These are phyloP conservation scores for Penicillium sp. DNA, from an alignment of 2,329 filamentous ascomycete species.

Conservation along the genomic window DNA sequence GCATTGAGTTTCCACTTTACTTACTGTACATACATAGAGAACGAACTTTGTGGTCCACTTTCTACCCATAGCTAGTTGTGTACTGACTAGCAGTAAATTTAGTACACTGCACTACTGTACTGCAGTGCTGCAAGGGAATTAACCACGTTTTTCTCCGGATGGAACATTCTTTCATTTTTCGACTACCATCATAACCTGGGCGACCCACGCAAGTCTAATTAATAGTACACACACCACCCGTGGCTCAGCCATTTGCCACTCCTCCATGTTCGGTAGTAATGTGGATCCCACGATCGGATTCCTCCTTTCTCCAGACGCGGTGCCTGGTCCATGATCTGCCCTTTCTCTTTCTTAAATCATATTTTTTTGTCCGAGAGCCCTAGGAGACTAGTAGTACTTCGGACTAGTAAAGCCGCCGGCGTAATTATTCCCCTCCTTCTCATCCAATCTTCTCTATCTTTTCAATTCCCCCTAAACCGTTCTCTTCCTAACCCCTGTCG, in stretches of 20 bases:
- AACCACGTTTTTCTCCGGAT: constrained; percentile 8
- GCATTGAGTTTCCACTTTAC: neutral
- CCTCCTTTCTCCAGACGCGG: constrained; percentile 1
- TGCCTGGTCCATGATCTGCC: neutral
- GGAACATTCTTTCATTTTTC: constrained; percentile 8
- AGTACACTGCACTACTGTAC: neutral
- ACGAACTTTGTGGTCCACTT: neutral
- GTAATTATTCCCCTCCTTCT: neutral
- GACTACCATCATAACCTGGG: neutral
- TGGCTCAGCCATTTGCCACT: constrained; percentile 13
- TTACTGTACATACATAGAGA: neutral
- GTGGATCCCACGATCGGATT: constrained; percentile 9
- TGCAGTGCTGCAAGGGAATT: neutral
- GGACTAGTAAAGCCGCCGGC: neutral
- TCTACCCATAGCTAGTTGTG: neutral
- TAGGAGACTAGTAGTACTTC: neutral
- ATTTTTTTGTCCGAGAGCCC: neutral
- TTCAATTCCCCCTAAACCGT: neutral
- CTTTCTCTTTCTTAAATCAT: neutral
- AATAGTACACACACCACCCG: constrained; percentile 5
- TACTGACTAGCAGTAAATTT: too few relatives aligned
- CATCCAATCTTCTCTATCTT: neutral
- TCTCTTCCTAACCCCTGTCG: constrained; percentile 2
- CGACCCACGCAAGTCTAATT: constrained; percentile 1
- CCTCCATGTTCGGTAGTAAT: neutral